Evolutionary conservation across 176 grass and related monocot genomes (phyloP).

Genomic region (Oryza rufipogon): DNA sequence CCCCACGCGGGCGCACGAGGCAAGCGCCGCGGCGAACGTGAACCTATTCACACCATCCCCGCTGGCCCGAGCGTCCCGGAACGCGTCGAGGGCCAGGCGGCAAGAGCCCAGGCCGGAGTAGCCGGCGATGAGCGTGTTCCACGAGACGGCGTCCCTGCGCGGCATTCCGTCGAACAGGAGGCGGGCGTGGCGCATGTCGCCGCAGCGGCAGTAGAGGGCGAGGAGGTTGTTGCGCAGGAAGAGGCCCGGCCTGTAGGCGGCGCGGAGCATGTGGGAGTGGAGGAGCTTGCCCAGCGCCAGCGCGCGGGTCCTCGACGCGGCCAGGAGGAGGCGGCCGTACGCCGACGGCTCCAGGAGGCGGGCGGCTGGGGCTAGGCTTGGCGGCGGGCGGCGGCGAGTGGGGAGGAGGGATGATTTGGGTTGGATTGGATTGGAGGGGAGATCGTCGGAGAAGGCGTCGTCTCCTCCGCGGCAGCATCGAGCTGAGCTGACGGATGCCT

Average conservation of each 20-base stretch:
- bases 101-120: conserved; percentile 35
- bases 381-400: neutral
- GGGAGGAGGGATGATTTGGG: neutral
- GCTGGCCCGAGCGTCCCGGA: conserved; percentile 40
- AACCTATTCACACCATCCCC: conserved; percentile 40
- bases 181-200: conserved; percentile 40
- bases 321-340: conserved; percentile 50
- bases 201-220: conserved; percentile 43
- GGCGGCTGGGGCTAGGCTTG: neutral
- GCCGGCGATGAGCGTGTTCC: conserved; percentile 66
- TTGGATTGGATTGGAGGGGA: neutral
- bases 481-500: neutral
- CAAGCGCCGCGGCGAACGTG: conserved; percentile 48
- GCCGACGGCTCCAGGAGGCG: conserved; percentile 34
- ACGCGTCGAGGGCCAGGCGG: conserved; percentile 41
- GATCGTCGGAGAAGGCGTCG: neutral
- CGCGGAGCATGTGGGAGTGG: conserved; percentile 74
- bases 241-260: conserved; percentile 39
- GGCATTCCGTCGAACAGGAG: conserved; percentile 69
- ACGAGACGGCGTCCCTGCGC: conserved; percentile 52
- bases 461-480: conserved; percentile 3
- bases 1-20: conserved; percentile 28
- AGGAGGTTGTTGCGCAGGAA: conserved; percentile 66
- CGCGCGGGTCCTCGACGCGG: conserved; percentile 41
- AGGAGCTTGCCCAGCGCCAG: conserved; percentile 56